phyloP scores from a whole-genome alignment of 2,329 filamentous ascomycete species.

The Aspergillus floridensis region DNA sequence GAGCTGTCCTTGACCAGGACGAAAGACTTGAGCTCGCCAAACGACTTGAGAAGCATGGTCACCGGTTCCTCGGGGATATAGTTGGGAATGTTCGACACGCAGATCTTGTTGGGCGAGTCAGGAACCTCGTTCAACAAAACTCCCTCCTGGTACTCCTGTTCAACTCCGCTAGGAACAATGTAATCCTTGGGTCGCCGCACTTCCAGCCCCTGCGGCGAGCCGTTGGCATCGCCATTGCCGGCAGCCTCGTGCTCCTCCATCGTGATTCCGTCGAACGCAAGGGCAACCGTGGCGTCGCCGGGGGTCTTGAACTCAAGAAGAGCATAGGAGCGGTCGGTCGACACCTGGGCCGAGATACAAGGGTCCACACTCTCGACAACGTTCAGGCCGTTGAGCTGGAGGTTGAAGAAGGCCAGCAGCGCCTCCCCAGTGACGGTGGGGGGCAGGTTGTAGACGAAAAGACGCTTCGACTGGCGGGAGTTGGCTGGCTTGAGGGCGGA shows the following conservation, averaged over 20 bases:
- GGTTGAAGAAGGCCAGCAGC: conserved; percentile 84
- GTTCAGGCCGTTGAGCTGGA: conserved; percentile 95
- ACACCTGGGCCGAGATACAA: conserved; percentile 78
- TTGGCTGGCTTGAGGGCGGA: conserved; percentile 88
- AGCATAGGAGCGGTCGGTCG: conserved; percentile 75
- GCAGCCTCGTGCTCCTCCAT: conserved; percentile 71
- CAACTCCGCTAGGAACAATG: conserved; percentile 80
- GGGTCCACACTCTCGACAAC: conserved; percentile 80
- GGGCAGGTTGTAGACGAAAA: conserved; percentile 83
- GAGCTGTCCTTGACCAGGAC: conserved; percentile 81
- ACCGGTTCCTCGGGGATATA: conserved; percentile 92
- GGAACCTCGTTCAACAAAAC: conserved; percentile 77
- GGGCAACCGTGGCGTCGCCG: conserved; percentile 82
- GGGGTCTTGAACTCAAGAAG: conserved; percentile 87
- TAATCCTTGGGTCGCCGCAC: conserved; percentile 94
- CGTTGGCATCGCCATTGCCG: conserved; percentile 48
- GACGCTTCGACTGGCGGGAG: conserved; percentile 87
- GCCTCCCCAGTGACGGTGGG: conserved; percentile 69
- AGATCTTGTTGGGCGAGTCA: conserved; percentile 93
- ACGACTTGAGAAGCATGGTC: conserved; percentile 81
- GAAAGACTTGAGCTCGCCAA: conserved; percentile 91
- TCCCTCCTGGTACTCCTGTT: conserved; percentile 70
- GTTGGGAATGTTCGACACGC: conserved; percentile 80
- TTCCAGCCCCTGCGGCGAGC: conserved; percentile 57
- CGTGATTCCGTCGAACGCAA: conserved; percentile 83